Evolutionary conservation across 2,329 filamentous ascomycete genomes (phyloP).

Genomic region (Diaporthe nobilis): DNA sequence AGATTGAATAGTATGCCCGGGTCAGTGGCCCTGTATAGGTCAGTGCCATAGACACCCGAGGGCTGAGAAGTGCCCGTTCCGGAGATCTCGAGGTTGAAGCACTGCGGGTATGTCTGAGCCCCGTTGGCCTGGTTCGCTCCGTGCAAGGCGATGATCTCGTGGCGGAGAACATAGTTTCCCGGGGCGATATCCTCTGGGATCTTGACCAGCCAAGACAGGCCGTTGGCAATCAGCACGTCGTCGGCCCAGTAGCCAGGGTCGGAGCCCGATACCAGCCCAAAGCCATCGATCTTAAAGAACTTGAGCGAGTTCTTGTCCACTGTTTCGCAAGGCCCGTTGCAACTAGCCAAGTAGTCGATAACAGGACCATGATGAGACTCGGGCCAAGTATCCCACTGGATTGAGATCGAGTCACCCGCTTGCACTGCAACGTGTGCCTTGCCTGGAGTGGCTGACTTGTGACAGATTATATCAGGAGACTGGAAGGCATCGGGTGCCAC

Average conservation of each 20-base stretch:
- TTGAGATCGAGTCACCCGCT: conserved; percentile 54
- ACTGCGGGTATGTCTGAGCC: conserved; percentile 63
- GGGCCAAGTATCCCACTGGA: conserved; percentile 57
- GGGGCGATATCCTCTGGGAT: conserved; percentile 55
- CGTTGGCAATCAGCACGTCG: conserved; percentile 61
- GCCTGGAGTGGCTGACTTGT: conserved; percentile 49
- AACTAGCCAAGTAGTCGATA: conserved; percentile 75
- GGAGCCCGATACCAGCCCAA: conserved; percentile 63
- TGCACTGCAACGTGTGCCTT: conserved; percentile 50
- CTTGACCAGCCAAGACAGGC: conserved; percentile 59
- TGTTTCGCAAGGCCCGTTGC: conserved; percentile 63
- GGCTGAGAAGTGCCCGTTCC: conserved; percentile 52
- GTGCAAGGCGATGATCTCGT: conserved; percentile 50
- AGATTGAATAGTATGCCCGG: conserved; percentile 48
- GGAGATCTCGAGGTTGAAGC: conserved; percentile 59
- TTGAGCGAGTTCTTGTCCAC: conserved; percentile 67
- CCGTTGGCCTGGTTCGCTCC: conserved; percentile 55
- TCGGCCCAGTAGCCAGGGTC: conserved; percentile 66
- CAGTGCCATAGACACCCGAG: conserved; percentile 46
- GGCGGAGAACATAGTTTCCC: conserved; percentile 62
- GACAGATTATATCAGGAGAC: conserved; percentile 56
- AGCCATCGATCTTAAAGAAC: conserved; percentile 75
- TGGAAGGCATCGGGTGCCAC: conserved; percentile 55
- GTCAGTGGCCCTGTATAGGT: conserved; percentile 45
- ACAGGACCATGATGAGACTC: conserved; percentile 65